These are phyloP conservation scores for Metschnikowia rubicola DNA, from an alignment of 805 yeast species.

Conservation along the genomic window DNA sequence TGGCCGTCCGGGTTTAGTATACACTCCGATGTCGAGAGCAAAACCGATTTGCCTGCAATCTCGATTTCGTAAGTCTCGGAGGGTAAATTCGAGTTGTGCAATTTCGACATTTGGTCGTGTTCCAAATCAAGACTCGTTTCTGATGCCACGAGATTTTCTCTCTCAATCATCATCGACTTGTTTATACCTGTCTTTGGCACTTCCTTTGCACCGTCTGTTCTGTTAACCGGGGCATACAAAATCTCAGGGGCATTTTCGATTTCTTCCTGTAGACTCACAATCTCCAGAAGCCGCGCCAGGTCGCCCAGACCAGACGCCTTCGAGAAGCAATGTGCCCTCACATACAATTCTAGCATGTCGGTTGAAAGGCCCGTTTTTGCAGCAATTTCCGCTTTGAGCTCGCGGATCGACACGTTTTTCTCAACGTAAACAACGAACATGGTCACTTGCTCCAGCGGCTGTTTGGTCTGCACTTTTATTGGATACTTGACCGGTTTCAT, in stretches of 20 bases:
- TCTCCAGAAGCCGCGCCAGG: constrained; percentile 1
- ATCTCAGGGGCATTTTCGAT: neutral
- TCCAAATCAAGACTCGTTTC: too few species aligned
- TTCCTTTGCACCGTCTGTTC: neutral
- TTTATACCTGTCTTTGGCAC: neutral
- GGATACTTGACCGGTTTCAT: neutral
- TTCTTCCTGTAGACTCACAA: neutral
- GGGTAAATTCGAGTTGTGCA: neutral
- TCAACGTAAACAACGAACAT: neutral
- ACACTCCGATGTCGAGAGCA: constrained; percentile 14
- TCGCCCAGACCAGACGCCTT: neutral
- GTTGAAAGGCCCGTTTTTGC: neutral
- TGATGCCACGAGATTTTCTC: too few species aligned
- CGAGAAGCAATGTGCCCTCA: constrained; percentile 6
- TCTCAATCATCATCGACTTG: neutral
- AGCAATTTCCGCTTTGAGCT: constrained; percentile 3
- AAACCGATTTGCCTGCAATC: constrained; percentile 5
- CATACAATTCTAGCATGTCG: neutral
- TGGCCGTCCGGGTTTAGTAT: constrained; percentile 4
- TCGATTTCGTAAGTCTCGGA: constrained; percentile 9
- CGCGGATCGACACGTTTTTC: neutral
- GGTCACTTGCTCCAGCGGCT: neutral
- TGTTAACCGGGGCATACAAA: neutral
- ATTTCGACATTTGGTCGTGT: too few species aligned
- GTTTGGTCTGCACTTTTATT: neutral